phyloP scores from a whole-genome alignment of 306 rosid genomes.

The cucumber (Cucumis sativus) region DNA sequence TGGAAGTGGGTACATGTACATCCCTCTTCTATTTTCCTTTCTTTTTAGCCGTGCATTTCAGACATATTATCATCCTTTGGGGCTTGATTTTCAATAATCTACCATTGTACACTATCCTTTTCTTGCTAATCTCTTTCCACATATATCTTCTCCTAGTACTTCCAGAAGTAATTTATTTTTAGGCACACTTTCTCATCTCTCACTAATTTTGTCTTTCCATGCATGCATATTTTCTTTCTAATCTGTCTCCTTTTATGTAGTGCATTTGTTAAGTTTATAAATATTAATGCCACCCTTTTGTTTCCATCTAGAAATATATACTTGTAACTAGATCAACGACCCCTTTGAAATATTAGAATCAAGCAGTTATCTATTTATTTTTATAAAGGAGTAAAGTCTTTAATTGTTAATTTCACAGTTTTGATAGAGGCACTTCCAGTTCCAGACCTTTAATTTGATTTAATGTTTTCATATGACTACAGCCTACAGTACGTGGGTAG shows the following conservation, averaged over 20 bases:
- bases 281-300: not conserved
- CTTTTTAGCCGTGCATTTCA: not conserved
- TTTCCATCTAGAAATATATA: not conserved
- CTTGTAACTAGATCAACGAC: not conserved
- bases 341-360: not conserved
- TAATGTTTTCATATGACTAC: not conserved
- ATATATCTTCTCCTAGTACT: not conserved
- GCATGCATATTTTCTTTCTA: not conserved
- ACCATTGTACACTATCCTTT: not conserved
- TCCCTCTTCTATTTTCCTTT: constrained; percentile 6
- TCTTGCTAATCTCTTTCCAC: not conserved
- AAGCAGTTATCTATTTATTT: not conserved
- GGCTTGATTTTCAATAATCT: not conserved
- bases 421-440: not conserved
- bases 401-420: not conserved
- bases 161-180: not conserved
- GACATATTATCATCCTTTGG: not conserved
- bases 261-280: not conserved
- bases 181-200: not conserved
- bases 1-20: constrained; percentile 74
- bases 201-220: not conserved
- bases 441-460: not conserved
- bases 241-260: not conserved
- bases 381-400: not conserved
- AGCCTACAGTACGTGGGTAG: not conserved